Conservation (phyloP, 768 basidiomycete species). For the Fistulinella prunicolor region DNA sequence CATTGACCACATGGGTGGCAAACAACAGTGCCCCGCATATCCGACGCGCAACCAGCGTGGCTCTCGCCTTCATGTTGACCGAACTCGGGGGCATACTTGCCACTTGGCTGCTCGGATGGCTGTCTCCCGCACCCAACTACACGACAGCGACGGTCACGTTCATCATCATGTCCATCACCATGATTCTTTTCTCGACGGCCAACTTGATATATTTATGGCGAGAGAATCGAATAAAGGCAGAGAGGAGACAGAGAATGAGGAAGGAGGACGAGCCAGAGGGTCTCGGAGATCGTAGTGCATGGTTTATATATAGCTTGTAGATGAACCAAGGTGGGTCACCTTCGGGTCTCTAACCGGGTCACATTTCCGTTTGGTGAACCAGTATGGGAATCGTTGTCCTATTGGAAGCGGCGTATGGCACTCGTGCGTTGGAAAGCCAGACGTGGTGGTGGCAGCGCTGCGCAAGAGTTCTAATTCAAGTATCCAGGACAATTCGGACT, state of each 20-base stretch:
- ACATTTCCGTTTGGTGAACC: too few relatives aligned
- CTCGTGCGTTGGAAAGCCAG: too few relatives aligned
- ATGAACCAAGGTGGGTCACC: too few relatives aligned
- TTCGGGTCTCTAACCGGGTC: too few relatives aligned
- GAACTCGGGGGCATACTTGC: slow-evolving; percentile 61
- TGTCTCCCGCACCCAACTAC: slow-evolving; percentile 52
- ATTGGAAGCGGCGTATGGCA: too few relatives aligned
- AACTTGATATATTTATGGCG: slow-evolving; percentile 42
- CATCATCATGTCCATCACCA: slow-evolving; percentile 37
- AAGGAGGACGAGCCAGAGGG: slow-evolving; percentile 39
- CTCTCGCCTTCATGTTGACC: slow-evolving; percentile 51
- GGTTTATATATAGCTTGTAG: slow-evolving; percentile 54
- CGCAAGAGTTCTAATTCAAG: too few relatives aligned
- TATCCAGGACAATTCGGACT: too few relatives aligned
- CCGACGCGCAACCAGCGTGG: slow-evolving; percentile 57
- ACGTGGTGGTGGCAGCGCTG: too few relatives aligned
- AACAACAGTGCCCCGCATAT: slow-evolving; percentile 60
- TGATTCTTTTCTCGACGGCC: slow-evolving; percentile 34
- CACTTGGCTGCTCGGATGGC: slow-evolving; percentile 55
- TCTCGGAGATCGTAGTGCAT: slow-evolving; percentile 52
- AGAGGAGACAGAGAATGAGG: slow-evolving; percentile 30
- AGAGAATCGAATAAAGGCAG: slow-evolving; percentile 47
- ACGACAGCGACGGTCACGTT: slow-evolving; percentile 41
- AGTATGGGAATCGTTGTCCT: too few relatives aligned
- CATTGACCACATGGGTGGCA: slow-evolving; percentile 56